A percentile compares a stretch with the other conserved stretches of the same genome.
Evolutionary conservation across 2,329 filamentous ascomycete species (phyloP).

Genomic region (Diplodia sapinea): DNA sequence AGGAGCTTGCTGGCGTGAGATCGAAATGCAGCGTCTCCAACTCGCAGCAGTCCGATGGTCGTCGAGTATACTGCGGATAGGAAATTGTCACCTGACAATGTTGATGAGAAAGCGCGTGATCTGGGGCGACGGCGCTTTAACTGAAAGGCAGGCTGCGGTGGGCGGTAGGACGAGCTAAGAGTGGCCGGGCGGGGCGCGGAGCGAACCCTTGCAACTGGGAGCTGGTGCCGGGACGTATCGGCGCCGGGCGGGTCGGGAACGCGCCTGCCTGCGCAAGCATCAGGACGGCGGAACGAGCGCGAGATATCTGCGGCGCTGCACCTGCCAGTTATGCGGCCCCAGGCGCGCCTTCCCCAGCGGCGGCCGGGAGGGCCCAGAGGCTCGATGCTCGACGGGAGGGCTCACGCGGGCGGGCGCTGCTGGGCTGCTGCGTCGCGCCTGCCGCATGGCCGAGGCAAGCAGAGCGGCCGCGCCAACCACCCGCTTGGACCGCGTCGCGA

Average conservation of each 20-base stretch:
- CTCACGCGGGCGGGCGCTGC: conserved; percentile 24
- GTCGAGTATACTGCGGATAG: conserved; percentile 3
- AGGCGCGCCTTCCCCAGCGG: too few species aligned
- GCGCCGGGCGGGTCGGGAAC: conserved; percentile 26
- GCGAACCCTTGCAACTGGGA: conserved; percentile 2
- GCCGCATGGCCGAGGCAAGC: conserved; percentile 27
- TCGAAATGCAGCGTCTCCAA: conserved; percentile 18
- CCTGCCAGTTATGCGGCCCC: conserved; percentile 1
- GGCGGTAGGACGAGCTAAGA: conserved; percentile 16
- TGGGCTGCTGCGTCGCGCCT: conserved; percentile 14
- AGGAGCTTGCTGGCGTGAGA: neutral
- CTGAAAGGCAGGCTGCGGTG: conserved; percentile 8
- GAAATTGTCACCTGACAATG: conserved; percentile 8
- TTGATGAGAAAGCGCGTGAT: neutral
- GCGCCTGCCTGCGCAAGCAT: conserved; percentile 22
- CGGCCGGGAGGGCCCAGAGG: too few species aligned
- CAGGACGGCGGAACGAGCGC: neutral
- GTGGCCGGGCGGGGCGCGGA: conserved; percentile 2
- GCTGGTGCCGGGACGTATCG: conserved; percentile 11
- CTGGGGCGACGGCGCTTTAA: conserved; percentile 11
- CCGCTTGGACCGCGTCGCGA: conserved; percentile 8
- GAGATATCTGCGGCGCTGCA: neutral
- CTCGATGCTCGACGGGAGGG: neutral
- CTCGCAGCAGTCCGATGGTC: conserved; percentile 13
- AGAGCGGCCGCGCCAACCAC: conserved; percentile 23